Evolutionary conservation across 2,329 filamentous ascomycete genomes (phyloP).

Genomic region (Fusarium begoniae): DNA sequence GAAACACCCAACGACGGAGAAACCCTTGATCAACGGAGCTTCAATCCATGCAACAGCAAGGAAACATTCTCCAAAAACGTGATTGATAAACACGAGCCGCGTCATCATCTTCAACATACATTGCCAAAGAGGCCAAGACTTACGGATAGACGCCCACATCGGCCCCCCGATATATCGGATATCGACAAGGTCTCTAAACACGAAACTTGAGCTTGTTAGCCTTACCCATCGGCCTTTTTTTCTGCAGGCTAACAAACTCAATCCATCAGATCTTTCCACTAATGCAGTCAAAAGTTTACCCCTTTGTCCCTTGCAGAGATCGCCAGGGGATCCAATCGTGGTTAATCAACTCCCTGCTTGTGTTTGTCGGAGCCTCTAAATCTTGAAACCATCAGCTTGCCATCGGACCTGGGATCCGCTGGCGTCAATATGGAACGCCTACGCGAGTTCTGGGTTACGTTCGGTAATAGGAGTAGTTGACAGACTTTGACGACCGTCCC

Average conservation of each 20-base stretch:
- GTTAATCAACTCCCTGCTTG: constrained; percentile 18
- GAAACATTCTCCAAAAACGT: constrained; percentile 34
- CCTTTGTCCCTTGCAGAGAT: constrained; percentile 30
- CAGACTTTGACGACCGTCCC: constrained; percentile 10
- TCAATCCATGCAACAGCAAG: constrained; percentile 16
- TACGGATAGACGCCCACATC: not conserved
- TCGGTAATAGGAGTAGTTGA: constrained; percentile 13
- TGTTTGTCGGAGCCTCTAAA: constrained; percentile 26
- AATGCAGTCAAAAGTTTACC: constrained; percentile 22
- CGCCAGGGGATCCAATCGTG: constrained; percentile 22
- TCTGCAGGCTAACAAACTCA: not conserved
- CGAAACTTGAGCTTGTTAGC: constrained; percentile 34
- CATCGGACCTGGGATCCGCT: constrained; percentile 26
- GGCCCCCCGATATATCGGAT: constrained; percentile 1
- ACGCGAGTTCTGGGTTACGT: constrained; percentile 11
- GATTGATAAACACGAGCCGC: constrained; percentile 35
- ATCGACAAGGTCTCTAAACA: constrained; percentile 17
- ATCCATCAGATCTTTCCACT: constrained; percentile 38
- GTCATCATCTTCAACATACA: constrained; percentile 35
- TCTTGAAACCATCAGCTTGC: constrained; percentile 38
- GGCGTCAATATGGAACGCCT: constrained; percentile 26
- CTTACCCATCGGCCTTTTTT: constrained; percentile 19
- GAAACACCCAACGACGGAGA: constrained; percentile 38
- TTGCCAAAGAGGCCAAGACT: constrained; percentile 7
- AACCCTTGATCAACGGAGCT: constrained; percentile 2